Evolutionary conservation across 2,329 filamentous ascomycete species (phyloP).

Genomic region (Diaporthe destruens): DNA sequence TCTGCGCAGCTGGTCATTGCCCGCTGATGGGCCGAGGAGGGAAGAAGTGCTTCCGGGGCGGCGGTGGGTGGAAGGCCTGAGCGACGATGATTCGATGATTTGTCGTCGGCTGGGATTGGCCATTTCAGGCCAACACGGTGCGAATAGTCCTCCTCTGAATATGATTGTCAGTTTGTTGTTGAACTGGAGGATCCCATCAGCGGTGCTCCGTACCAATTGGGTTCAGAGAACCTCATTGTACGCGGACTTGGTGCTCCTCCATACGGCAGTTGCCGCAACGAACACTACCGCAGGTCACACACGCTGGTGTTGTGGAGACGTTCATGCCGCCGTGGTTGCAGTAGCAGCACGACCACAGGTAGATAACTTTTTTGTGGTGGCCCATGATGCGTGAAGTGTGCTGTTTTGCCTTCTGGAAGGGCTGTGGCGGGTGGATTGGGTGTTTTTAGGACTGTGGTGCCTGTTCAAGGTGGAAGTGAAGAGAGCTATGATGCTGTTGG

Average conservation of each 20-base stretch:
- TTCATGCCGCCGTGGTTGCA: slow-evolving; percentile 24
- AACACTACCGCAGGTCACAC: slow-evolving; percentile 3
- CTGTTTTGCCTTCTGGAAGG: background rate
- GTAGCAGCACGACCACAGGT: slow-evolving; percentile 25
- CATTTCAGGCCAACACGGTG: background rate
- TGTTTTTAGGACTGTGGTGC: background rate
- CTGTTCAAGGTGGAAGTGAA: background rate
- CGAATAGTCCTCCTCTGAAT: background rate
- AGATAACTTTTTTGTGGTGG: background rate
- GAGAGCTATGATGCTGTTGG: background rate
- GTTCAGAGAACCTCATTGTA: background rate
- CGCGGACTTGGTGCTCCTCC: slow-evolving; percentile 5
- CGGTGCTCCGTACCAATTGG: background rate
- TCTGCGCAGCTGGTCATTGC: background rate
- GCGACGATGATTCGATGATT: background rate
- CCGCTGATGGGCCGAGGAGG: background rate
- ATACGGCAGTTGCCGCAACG: background rate
- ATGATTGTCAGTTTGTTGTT: background rate
- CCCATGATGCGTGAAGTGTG: background rate
- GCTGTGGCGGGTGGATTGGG: background rate
- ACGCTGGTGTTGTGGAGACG: background rate
- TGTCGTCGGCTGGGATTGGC: background rate
- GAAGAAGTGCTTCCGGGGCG: background rate
- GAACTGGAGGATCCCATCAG: background rate
- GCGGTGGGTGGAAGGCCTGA: background rate